Conservation (phyloP, 192 early-diverging fungal genomes). For the Neocallimastix lanati region DNA sequence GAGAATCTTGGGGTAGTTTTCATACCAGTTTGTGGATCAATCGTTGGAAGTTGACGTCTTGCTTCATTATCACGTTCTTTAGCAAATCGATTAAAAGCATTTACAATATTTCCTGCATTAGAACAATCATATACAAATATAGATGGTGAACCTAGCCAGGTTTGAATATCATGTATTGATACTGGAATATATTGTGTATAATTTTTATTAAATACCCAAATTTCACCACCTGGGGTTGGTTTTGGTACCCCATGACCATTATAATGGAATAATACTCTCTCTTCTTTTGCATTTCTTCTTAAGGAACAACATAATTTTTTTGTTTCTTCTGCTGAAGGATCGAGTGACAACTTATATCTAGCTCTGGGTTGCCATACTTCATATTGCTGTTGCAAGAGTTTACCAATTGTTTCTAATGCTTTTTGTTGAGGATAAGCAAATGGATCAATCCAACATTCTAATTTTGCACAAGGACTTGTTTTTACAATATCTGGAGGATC, state of each 20-base stretch:
- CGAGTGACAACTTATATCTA: conserved; percentile 61
- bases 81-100: conserved; percentile 75
- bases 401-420: conserved; percentile 72
- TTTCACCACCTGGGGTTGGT: conserved; percentile 82
- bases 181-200: conserved; percentile 98
- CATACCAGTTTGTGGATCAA: conserved; percentile 6
- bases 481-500: conserved; percentile 85
- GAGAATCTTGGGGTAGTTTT: conserved; percentile 2
- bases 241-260: conserved; percentile 97
- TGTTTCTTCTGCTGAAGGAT: conserved; percentile 83
- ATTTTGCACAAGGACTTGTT: conserved; percentile 67
- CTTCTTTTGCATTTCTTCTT: conserved; percentile 73
- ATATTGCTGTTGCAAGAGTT: conserved; percentile 81
- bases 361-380: conserved; percentile 74
- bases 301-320: conserved; percentile 73
- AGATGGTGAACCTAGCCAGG: conserved; percentile 84
- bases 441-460: conserved; percentile 94
- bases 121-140: conserved; percentile 97
- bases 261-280: conserved; percentile 90
- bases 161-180: conserved; percentile 73
- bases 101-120: conserved; percentile 75
- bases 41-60: conserved; percentile 3
- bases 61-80: conserved; percentile 61
- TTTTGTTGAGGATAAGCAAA: conserved; percentile 52
- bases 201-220: conserved; percentile 96